Evolutionary conservation across 1,139 yeast species (phyloP).

Genomic region (Geotrichum macrosporum): DNA sequence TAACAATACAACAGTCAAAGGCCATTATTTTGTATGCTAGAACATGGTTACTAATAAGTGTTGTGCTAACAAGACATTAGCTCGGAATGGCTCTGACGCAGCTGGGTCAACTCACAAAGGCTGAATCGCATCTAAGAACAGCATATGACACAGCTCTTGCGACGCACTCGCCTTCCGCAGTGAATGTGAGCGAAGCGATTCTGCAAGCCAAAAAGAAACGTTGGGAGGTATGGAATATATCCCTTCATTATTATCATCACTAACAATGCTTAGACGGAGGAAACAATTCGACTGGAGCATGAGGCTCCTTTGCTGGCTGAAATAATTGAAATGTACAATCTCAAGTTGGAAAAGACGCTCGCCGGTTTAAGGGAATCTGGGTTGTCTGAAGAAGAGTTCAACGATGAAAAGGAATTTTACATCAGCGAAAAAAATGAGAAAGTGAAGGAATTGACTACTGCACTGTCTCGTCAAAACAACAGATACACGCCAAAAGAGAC

Average conservation of each 20-base stretch:
- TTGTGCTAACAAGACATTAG: too few relatives aligned
- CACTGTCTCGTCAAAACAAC: constrained; percentile 33
- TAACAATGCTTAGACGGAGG: constrained; percentile 21
- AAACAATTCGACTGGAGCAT: constrained; percentile 28
- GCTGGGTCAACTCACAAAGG: constrained; percentile 33
- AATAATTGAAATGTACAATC: constrained; percentile 31
- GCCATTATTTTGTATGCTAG: constrained; percentile 32
- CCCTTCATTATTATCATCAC: neutral
- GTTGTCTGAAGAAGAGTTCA: constrained; percentile 24
- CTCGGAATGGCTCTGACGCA: constrained; percentile 34
- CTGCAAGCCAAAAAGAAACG: constrained; percentile 33
- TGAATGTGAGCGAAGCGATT: constrained; percentile 33
- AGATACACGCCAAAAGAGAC: constrained; percentile 9
- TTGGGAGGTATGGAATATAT: constrained; percentile 19
- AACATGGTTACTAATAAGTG: too few relatives aligned
- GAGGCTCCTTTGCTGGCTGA: constrained; percentile 35
- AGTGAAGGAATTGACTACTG: constrained; percentile 30
- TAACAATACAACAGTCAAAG: constrained; percentile 30
- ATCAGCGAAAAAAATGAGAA: constrained; percentile 32
- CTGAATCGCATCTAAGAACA: constrained; percentile 33
- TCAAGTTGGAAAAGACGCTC: constrained; percentile 28
- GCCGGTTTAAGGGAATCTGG: constrained; percentile 23
- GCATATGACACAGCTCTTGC: constrained; percentile 37
- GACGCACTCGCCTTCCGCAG: constrained; percentile 31
- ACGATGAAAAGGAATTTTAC: constrained; percentile 30